These are phyloP conservation scores for Pelargonium cotyledonis DNA, from an alignment of 441 rosid genomes.

Conservation along the genomic window DNA sequence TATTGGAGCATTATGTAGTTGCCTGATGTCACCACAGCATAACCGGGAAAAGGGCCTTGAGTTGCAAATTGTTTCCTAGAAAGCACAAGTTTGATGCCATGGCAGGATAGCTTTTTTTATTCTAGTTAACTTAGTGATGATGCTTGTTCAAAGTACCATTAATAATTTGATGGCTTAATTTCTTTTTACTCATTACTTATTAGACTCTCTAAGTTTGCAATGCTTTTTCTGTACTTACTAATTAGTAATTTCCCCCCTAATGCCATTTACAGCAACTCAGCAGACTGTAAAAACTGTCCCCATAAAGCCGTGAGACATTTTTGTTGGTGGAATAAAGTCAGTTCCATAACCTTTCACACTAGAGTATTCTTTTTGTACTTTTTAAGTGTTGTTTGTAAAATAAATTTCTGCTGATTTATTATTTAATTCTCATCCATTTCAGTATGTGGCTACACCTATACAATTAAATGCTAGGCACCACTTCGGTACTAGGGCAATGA, in stretches of 20 bases:
- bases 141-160: background rate
- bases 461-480: slow-evolving; percentile 37
- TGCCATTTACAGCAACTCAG: slow-evolving; percentile 41
- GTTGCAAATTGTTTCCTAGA: background rate
- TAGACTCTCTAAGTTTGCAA: background rate
- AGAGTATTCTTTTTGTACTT: background rate
- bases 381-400: background rate
- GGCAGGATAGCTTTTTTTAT: too few species aligned
- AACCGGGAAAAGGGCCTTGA: background rate
- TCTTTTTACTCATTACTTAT: background rate
- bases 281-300: slow-evolving; percentile 57
- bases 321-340: slow-evolving; percentile 99
- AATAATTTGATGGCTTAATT: background rate
- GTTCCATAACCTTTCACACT: slow-evolving; percentile 18
- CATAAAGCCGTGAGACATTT: slow-evolving; percentile 86
- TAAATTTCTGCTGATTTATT: slow-evolving; percentile 11
- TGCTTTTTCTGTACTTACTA: background rate
- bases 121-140: background rate
- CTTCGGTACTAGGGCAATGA: slow-evolving; percentile 69
- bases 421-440: slow-evolving; percentile 14
- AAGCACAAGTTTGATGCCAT: background rate
- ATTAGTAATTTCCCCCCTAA: slow-evolving; percentile 1
- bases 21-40: background rate
- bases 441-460: slow-evolving; percentile 81
- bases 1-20: background rate